Evolutionary conservation across 139 green algal genomes (phyloP).

Genomic region (Auxenochlorella pyrenoidosa): DNA sequence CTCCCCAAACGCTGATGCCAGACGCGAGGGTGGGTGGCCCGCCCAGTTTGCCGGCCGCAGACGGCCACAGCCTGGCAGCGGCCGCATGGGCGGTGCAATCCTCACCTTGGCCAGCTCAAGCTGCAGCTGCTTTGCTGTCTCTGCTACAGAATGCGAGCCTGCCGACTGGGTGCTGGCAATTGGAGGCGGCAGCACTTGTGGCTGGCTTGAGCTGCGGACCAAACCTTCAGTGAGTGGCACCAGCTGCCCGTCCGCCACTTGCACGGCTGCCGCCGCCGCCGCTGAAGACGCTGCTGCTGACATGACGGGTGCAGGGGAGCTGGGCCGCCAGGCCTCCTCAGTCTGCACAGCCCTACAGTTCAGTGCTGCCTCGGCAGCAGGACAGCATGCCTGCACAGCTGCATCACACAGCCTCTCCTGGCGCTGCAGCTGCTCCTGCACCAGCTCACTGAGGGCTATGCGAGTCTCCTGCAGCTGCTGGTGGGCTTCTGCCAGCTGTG

Average conservation of each 20-base stretch:
- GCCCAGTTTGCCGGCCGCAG: not conserved
- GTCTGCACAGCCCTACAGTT: no score
- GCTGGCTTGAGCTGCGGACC: not conserved
- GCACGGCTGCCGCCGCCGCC: not conserved
- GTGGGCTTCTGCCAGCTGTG: conserved; percentile 1
- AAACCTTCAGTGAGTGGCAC: no score
- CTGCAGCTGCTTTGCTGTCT: conserved; percentile 21
- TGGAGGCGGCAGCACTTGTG: not conserved
- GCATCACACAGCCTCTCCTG: not conserved
- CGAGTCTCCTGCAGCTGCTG: conserved; percentile 2
- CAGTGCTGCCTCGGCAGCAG: no score
- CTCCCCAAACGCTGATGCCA: not conserved
- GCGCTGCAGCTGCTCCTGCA: not conserved
- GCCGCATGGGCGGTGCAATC: not conserved
- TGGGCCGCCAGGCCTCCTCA: no score
- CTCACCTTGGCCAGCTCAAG: conserved; percentile 21
- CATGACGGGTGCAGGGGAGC: not conserved
- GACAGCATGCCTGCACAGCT: not conserved
- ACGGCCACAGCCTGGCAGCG: not conserved
- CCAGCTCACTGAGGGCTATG: not conserved
- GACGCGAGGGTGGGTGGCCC: not conserved
- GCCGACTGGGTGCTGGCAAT: not conserved
- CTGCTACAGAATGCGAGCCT: no score
- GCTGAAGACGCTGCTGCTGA: not conserved
- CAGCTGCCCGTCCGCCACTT: not conserved